These are phyloP conservation scores for Rhododendron kiyosumense DNA, from an alignment of 148 eudicot genomes.

Conservation along the genomic window DNA sequence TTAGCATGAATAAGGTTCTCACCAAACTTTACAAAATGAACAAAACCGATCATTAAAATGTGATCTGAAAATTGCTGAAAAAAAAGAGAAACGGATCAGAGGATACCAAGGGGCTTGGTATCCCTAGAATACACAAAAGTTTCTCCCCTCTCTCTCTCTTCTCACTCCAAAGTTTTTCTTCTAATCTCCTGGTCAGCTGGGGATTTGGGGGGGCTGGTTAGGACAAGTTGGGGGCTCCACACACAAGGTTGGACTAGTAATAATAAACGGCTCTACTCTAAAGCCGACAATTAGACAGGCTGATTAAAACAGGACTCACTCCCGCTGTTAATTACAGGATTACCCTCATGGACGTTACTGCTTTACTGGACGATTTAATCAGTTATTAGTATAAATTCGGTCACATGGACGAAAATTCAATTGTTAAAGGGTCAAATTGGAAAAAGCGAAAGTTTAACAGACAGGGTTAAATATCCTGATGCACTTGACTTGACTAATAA, in stretches of 20 bases:
- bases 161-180: not conserved
- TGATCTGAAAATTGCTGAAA: too few relatives aligned
- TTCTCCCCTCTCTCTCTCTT: not conserved
- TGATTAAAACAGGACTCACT: not conserved
- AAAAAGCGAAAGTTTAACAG: not conserved
- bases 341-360: not conserved
- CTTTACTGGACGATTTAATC: not conserved
- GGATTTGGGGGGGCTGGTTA: not conserved
- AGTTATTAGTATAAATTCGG: not conserved
- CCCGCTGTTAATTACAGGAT: not conserved
- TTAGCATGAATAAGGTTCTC: too few relatives aligned
- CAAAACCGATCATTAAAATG: too few relatives aligned
- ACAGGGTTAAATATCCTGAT: too few relatives aligned
- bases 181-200: not conserved
- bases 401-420: not conserved
- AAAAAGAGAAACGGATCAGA: too few relatives aligned
- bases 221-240: slow-evolving; percentile 14
- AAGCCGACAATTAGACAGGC: not conserved
- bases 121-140: not conserved
- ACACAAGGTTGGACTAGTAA: not conserved
- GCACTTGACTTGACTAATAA: too few relatives aligned
- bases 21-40: too few relatives aligned
- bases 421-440: not conserved
- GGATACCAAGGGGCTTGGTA: too few relatives aligned
- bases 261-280: slow-evolving; percentile 9